These are phyloP conservation scores for Solanum gandarillasii DNA, from an alignment of 257 asterid genomes.

Conservation along the genomic window DNA sequence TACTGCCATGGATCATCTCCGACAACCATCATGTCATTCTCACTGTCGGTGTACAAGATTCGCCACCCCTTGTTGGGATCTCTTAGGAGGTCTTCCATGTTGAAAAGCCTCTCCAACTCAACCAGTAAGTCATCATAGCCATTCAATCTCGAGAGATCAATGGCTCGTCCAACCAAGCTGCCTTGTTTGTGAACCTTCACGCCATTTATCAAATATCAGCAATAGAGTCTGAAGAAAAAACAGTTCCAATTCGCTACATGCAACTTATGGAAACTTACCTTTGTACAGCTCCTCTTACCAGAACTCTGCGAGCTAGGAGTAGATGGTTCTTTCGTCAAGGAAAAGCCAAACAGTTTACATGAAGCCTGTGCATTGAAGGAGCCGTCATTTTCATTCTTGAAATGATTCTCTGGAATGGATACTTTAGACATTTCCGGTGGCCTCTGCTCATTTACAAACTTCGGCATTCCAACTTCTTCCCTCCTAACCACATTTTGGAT, in stretches of 20 bases:
- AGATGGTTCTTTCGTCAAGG: conserved; percentile 59
- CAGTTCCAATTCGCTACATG: not conserved
- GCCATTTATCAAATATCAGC: not conserved
- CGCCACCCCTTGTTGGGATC: conserved; percentile 87
- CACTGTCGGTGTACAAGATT: conserved; percentile 82
- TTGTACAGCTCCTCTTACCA: conserved; percentile 78
- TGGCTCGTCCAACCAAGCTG: conserved; percentile 86
- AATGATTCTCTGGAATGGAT: conserved; percentile 26
- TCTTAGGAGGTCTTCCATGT: conserved; percentile 79
- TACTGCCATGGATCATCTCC: conserved; percentile 99
- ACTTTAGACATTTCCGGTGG: conserved; percentile 34
- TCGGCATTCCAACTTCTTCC: conserved; percentile 24
- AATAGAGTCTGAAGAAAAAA: not conserved
- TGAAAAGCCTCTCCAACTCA: conserved; percentile 75
- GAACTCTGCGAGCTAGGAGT: conserved; percentile 39
- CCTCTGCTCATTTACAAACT: conserved; percentile 26
- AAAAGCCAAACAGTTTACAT: conserved; percentile 72
- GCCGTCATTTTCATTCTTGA: conserved; percentile 23
- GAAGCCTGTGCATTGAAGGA: conserved; percentile 29
- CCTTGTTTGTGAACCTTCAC: conserved; percentile 97
- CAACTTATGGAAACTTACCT: conserved; percentile 29
- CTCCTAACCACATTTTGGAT: conserved; percentile 28
- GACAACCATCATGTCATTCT: conserved; percentile 94
- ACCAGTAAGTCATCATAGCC: conserved; percentile 56
- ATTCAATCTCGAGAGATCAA: conserved; percentile 65